Evolutionary conservation across 2,329 filamentous ascomycete species (phyloP), one percentile per base, ranked within the genome.

Genomic region (Fusarium incarnatum): DNA sequence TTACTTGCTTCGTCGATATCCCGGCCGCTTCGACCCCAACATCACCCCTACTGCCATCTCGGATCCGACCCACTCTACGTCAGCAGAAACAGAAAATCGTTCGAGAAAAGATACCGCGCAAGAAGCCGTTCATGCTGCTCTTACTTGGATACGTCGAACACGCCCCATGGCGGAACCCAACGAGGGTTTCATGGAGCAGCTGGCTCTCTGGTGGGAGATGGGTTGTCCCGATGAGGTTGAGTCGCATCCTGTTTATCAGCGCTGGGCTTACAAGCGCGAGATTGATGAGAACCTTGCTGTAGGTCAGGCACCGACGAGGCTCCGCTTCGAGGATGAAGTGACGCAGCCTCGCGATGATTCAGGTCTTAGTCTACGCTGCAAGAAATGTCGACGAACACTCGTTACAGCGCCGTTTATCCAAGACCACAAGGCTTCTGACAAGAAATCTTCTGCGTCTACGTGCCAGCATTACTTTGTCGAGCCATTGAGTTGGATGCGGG

Each of bases 391-490:
- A 79, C 89, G 87, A 77, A 85, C 84, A 32, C 80, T 89, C 18
- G 86, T 84, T 11, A 87, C 84, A 1, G 77, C 82, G 1, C 79
- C 81, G 32, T 97, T 93, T 77, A 84, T 97, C 56, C 81, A 91
- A 47, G 81, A 87, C 3, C 94, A 97, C 79, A 82, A 72, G 73
- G 81, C 71, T n/a, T 61, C 64, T 32, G 71, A 66, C 20, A 70
- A 64, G 40, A 65, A 64, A 20, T 40, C 67, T 18, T 55, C 67
- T 23, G 46, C 67, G 32, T 63, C 70, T 58, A 72, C 75, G 32
- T 99, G 96, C 76, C 91, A 92, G 22, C 95, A 98, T 79, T 88
- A 94, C 78, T 98, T 98, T 80, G 81, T 98, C 69, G 94, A 98
- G 76, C 94, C 96, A 1, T 84, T 99, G 34, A 93, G 93, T 16